A percentile compares a stretch with the other conserved stretches of the same genome.
phyloP scores from a whole-genome alignment of 345 rosid genomes.

The Corymbia maculata region DNA sequence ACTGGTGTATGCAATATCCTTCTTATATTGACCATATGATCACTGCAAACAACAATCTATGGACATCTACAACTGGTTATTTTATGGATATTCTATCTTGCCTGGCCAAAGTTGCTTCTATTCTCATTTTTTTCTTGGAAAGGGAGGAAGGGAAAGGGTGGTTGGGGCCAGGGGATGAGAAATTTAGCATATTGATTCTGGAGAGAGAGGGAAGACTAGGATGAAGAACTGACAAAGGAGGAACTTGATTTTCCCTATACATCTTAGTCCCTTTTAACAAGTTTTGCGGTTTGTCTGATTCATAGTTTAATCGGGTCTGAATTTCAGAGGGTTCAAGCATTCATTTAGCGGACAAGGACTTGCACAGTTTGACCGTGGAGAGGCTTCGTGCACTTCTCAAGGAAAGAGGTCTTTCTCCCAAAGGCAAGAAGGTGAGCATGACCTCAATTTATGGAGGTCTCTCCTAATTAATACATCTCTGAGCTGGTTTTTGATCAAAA shows the following conservation, averaged over 20 bases:
- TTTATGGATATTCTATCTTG: background rate
- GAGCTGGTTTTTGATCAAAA: background rate
- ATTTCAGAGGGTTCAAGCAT: constrained; percentile 55
- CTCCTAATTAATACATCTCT: background rate
- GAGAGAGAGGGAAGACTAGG: background rate
- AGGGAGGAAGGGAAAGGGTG: background rate
- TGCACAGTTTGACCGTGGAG: constrained; percentile 72
- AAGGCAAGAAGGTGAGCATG: constrained; percentile 74
- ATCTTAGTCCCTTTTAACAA: background rate
- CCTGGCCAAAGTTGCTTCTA: background rate
- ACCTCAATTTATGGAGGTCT: background rate
- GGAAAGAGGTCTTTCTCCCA: constrained; percentile 63
- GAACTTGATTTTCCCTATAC: background rate
- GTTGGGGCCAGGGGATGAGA: background rate
- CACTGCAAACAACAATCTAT: background rate
- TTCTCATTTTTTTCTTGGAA: background rate
- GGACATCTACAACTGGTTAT: background rate
- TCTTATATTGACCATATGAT: background rate
- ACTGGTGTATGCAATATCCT: background rate
- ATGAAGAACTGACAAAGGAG: background rate
- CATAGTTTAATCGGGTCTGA: background rate
- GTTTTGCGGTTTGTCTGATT: background rate
- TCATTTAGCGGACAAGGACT: constrained; percentile 48
- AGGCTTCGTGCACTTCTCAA: constrained; percentile 79
- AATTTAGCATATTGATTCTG: background rate